Evolutionary conservation across 345 rosid genomes (phyloP), one percentile per base, ranked within the genome.

Genomic region (Gossypium anomalum): DNA sequence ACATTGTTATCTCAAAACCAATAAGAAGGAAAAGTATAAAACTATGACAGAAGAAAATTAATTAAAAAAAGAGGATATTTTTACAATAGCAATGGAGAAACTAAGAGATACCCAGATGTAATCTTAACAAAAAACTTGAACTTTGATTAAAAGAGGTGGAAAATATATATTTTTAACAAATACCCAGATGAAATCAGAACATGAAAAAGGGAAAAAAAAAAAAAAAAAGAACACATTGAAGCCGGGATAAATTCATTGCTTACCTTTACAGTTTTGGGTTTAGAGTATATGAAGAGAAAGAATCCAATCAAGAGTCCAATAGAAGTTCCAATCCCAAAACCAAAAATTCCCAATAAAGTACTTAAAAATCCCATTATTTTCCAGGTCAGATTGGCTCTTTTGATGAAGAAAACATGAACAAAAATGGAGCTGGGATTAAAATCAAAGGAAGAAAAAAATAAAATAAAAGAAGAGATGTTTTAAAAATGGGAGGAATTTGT

Each of bases 261-360:
- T 83, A 92, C 97, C 92, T 90, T 73, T 3, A 86, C 75, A 62
- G 78, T 78, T 19, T 73, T 34, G 16, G 97, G 96, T 10, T 83
- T 79, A 20, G 97, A 90, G 77, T 90, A 90, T 16, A 92, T 27
- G 80, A 92, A 85, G 80, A 85, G 74, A 75, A 80, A 80, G 89
- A 92, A 92, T 1, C 97, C 97, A 29, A 84, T n/a, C 72, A 85
- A 4, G 69, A 92, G 87, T 29, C 97, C 97, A 47, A 88, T 23
- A 25, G 93, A 88, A 77, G 89, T 76, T 72, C 97, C 97, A 78
- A 90, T 80, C 22, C 67, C 86, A 81, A 92, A 92, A 71, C 97
- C 97, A 44, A 90, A 2, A 47, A 89, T 57, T 34, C 93, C 96
- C 78, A 90, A 59, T 3, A 90, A 75, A 83, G 85, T 82, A 2